A percentile compares a stretch with the other conserved stretches of the same genome.
These are phyloP conservation scores for Elsinoe arachidis DNA, from an alignment of 2,329 filamentous ascomycete species.

Conservation along the genomic window DNA sequence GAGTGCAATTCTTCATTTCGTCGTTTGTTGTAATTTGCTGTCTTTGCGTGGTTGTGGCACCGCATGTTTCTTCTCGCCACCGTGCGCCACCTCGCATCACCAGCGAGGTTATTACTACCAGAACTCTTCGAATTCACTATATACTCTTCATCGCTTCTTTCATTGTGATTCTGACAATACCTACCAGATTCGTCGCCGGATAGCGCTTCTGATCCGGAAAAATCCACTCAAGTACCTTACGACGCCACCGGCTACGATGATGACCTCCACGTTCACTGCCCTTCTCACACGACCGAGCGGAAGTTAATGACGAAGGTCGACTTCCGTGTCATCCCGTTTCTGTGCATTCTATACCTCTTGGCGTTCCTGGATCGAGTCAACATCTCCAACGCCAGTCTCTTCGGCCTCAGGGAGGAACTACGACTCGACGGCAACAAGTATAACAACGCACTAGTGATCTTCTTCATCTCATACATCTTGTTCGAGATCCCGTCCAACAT, in stretches of 20 bases:
- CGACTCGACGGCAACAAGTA: slow-evolving; percentile 37
- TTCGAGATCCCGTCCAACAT: slow-evolving; percentile 48
- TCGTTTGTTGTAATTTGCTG: no score
- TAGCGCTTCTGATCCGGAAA: slow-evolving; percentile 9
- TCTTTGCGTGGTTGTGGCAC: no score
- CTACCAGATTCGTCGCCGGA: slow-evolving; percentile 5
- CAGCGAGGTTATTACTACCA: no score
- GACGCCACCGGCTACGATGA: slow-evolving; percentile 28
- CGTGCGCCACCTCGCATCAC: no score
- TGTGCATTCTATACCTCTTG: slow-evolving; percentile 44
- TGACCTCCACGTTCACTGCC: slow-evolving; percentile 34
- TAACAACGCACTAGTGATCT: slow-evolving; percentile 45
- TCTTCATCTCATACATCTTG: slow-evolving; percentile 47
- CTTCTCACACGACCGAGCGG: slow-evolving; percentile 41
- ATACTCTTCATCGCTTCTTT: not conserved
- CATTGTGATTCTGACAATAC: not conserved
- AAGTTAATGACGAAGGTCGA: slow-evolving; percentile 39
- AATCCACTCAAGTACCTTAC: not conserved
- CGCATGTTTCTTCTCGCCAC: no score
- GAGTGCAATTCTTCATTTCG: no score
- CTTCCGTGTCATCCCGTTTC: slow-evolving; percentile 40
- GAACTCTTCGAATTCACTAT: no score
- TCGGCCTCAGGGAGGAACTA: slow-evolving; percentile 40
- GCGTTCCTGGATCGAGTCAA: slow-evolving; percentile 45
- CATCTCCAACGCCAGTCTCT: slow-evolving; percentile 46